A percentile compares a stretch with the other conserved stretches of the same genome.
These are phyloP conservation scores for Endoconidiophora polonica DNA, from an alignment of 2,329 filamentous ascomycete genomes.

Conservation along the genomic window DNA sequence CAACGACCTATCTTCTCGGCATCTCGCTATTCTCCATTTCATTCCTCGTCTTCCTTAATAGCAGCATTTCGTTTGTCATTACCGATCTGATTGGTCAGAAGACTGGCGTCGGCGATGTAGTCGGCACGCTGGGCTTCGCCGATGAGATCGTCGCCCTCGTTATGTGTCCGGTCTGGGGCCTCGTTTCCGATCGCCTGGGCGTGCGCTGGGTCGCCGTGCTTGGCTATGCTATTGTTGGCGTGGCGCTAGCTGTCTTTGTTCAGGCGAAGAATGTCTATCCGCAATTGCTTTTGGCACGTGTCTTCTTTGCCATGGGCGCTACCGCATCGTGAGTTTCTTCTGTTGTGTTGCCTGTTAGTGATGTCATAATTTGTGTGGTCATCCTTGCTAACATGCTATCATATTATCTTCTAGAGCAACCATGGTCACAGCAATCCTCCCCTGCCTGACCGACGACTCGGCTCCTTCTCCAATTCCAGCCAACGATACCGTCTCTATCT, in stretches of 20 bases:
- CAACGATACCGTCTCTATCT: not conserved
- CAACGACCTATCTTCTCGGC: constrained; percentile 60
- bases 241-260: constrained; percentile 64
- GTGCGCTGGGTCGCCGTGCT: constrained; percentile 56
- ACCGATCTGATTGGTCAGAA: constrained; percentile 66
- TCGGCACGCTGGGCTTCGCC: constrained; percentile 70
- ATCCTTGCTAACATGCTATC: not conserved
- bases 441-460: constrained; percentile 40
- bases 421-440: constrained; percentile 93
- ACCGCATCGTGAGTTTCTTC: constrained; percentile 53
- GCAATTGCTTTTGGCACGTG: constrained; percentile 63
- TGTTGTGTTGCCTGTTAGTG: not conserved
- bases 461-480: constrained; percentile 14
- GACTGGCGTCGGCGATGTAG: constrained; percentile 57
- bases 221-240: constrained; percentile 67
- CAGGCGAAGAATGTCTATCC: constrained; percentile 80
- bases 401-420: constrained; percentile 39
- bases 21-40: constrained; percentile 77
- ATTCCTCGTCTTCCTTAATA: constrained; percentile 81
- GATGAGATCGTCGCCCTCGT: constrained; percentile 70
- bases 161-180: constrained; percentile 65
- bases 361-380: not conserved
- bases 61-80: constrained; percentile 67
- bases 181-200: constrained; percentile 60
- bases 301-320: constrained; percentile 80